phyloP scores from a whole-genome alignment of 2,329 filamentous ascomycete species.

The Phialophora tarda region DNA sequence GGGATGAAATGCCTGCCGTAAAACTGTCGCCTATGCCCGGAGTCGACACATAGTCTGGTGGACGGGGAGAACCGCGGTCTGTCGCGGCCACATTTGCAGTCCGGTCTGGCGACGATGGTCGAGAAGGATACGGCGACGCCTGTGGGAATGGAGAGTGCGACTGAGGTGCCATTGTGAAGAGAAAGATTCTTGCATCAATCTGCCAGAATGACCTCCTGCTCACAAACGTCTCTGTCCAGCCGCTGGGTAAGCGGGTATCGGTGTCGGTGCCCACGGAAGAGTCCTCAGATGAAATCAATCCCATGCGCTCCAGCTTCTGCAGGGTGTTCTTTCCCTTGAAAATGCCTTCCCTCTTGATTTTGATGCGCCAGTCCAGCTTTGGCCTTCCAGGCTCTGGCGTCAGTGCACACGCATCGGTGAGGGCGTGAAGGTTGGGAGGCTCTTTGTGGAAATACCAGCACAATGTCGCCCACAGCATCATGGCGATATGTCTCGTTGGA shows the following conservation, averaged over 20 bases:
- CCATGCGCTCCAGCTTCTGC: constrained; percentile 92
- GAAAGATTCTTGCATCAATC: constrained; percentile 80
- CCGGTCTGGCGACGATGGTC: constrained; percentile 57
- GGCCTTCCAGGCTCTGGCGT: constrained; percentile 75
- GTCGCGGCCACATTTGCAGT: constrained; percentile 1
- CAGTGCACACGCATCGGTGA: constrained; percentile 65
- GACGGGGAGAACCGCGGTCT: constrained; percentile 25
- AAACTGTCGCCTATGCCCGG: constrained; percentile 31
- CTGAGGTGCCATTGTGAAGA: constrained; percentile 78
- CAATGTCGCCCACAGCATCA: constrained; percentile 94
- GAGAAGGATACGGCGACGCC: constrained; percentile 57
- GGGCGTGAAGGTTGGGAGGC: constrained; percentile 69
- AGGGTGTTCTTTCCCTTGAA: constrained; percentile 81
- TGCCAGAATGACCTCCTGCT: constrained; percentile 88
- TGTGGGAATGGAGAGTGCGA: constrained; percentile 54
- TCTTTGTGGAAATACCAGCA: constrained; percentile 98
- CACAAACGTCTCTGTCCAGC: constrained; percentile 82
- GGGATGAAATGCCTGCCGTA: constrained; percentile 38
- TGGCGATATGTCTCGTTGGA: constrained; percentile 85
- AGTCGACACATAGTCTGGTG: constrained; percentile 26
- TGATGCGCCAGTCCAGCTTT: constrained; percentile 83
- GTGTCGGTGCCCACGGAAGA: constrained; percentile 72
- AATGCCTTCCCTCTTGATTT: constrained; percentile 84
- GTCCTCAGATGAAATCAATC: constrained; percentile 76
- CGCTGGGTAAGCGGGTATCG: constrained; percentile 66